A percentile compares a stretch with the other conserved stretches of the same genome.
These are phyloP conservation scores for Agapanthus africanus DNA, from an alignment of 106 monocot genomes.

Conservation along the genomic window DNA sequence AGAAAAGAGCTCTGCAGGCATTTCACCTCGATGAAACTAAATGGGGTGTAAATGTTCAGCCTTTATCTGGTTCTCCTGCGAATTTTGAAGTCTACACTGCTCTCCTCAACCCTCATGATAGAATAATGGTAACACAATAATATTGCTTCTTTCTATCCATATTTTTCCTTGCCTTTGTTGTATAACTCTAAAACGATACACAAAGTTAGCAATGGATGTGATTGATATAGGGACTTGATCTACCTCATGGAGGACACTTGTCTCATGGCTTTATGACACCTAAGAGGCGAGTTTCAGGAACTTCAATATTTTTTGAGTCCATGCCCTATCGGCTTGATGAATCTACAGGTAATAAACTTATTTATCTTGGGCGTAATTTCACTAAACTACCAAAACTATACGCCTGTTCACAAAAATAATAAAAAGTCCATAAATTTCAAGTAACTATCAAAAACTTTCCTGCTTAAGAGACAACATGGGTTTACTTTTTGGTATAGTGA, in stretches of 20 bases:
- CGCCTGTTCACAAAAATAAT: no score
- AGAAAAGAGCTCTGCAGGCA: slow-evolving; percentile 30
- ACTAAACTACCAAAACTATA: no score
- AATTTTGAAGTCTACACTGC: slow-evolving; percentile 44
- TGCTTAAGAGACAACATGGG: no score
- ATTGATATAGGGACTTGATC: slow-evolving; percentile 24
- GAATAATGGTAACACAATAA: slow-evolving; percentile 28
- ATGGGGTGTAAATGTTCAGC: slow-evolving; percentile 20
- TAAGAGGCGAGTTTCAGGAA: slow-evolving; percentile 33
- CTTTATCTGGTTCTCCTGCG: slow-evolving; percentile 12
- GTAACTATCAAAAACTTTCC: no score
- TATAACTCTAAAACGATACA: neutral
- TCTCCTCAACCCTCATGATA: slow-evolving; percentile 30
- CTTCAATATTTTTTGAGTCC: slow-evolving; percentile 36
- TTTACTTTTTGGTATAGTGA: no score
- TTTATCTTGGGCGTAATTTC: no score
- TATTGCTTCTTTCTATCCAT: neutral
- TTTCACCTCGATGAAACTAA: slow-evolving; percentile 26
- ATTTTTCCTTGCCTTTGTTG: neutral
- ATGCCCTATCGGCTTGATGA: slow-evolving; percentile 43
- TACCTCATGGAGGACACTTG: slow-evolving; percentile 41
- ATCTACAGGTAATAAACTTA: slow-evolving; percentile 22
- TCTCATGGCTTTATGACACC: slow-evolving; percentile 45
- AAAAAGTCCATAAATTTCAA: no score
- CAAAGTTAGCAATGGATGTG: neutral